phyloP scores from a whole-genome alignment of 371 early-diverging fungal species.

The Entomophthora muscae region DNA sequence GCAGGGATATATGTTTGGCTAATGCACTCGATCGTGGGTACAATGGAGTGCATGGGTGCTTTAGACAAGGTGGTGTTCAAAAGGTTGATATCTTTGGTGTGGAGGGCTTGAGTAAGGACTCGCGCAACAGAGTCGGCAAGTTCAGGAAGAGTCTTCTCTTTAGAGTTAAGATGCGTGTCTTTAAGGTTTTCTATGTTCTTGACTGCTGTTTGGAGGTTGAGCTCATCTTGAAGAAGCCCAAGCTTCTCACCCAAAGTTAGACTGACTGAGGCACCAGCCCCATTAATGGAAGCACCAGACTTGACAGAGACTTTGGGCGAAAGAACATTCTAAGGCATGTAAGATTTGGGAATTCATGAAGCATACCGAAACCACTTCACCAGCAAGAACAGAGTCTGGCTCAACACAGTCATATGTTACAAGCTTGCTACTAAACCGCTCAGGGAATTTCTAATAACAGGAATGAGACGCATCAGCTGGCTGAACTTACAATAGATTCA shows the following conservation, averaged over 20 bases:
- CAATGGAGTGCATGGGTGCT: background rate
- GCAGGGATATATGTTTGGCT: background rate
- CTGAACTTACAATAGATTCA: conserved; percentile 1
- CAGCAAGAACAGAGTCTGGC: background rate
- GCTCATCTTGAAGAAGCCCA: background rate
- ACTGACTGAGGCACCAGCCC: background rate
- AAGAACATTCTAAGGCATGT: background rate
- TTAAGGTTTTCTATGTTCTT: background rate
- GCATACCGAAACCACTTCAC: background rate
- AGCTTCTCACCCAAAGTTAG: conserved; percentile 2
- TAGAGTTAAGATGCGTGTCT: background rate
- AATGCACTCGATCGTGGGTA: background rate
- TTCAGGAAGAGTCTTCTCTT: background rate
- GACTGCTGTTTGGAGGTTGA: background rate
- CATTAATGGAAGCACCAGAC: background rate
- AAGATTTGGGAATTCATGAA: background rate
- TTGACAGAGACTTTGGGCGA: background rate
- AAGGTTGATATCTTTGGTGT: conserved; percentile 5
- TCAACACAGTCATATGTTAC: background rate
- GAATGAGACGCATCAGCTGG: background rate
- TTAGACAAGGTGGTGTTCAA: background rate
- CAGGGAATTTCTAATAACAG: background rate
- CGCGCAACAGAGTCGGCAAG: conserved; percentile 1
- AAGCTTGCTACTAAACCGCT: background rate
- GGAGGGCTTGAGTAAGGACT: conserved; percentile 3